A percentile compares a stretch with the other conserved stretches of the same genome.
phyloP scores from a whole-genome alignment of 148 eudicot genomes.

The Pharnaceum exiguum region DNA sequence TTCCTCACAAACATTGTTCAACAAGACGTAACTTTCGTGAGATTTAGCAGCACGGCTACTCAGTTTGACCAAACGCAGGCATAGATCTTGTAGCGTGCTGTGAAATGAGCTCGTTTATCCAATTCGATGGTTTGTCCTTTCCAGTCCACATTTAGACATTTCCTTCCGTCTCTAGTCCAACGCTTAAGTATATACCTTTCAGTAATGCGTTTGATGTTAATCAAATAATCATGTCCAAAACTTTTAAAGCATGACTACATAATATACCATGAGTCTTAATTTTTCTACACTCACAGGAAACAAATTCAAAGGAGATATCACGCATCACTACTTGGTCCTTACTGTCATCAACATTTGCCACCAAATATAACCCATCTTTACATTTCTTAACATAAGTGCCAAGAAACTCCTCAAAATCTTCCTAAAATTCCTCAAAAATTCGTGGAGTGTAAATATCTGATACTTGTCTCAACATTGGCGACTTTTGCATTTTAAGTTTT shows the following conservation, averaged over 20 bases:
- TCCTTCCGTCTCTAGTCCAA: conserved; percentile 27
- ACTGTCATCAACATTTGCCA: conserved; percentile 6
- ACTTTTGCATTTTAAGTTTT: conserved; percentile 16
- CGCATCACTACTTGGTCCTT: conserved; percentile 16
- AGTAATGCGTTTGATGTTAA: conserved; percentile 29
- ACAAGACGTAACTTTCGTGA: not conserved
- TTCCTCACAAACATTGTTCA: not conserved
- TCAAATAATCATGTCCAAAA: conserved; percentile 26
- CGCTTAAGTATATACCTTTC: conserved; percentile 22
- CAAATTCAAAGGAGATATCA: conserved; percentile 7
- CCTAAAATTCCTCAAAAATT: conserved; percentile 26
- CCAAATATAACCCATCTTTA: conserved; percentile 9
- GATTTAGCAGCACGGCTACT: not conserved
- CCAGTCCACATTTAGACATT: not conserved
- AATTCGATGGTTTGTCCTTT: not conserved
- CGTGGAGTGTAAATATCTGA: conserved; percentile 20
- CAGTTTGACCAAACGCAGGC: not conserved
- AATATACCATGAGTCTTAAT: conserved; percentile 25
- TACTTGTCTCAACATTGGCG: conserved; percentile 18
- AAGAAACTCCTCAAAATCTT: conserved; percentile 23
- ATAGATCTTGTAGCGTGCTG: not conserved
- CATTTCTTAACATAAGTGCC: conserved; percentile 14
- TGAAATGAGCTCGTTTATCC: not conserved
- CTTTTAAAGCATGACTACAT: conserved; percentile 33
- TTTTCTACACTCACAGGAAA: conserved; percentile 26